Conservation (phyloP, 495 filamentous ascomycete genomes). For the Penicillium pulvis region DNA sequence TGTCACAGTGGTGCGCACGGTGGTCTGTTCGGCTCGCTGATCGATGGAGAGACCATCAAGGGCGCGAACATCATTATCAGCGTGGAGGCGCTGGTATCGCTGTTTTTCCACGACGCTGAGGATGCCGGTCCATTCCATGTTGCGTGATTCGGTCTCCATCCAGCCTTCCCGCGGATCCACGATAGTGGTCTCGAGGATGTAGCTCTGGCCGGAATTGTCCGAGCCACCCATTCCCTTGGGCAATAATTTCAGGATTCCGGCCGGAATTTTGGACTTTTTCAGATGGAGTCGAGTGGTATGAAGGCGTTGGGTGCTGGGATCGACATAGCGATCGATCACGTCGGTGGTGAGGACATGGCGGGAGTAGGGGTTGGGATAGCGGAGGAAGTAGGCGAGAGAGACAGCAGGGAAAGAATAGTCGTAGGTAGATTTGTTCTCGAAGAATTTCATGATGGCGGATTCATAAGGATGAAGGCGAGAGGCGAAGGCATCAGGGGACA, state of each 20-base stretch:
- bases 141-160: constrained; percentile 82
- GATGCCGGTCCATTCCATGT: constrained; percentile 89
- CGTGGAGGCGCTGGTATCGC: constrained; percentile 58
- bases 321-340: constrained; percentile 85
- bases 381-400: constrained; percentile 97
- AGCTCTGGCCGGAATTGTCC: constrained; percentile 73
- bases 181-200: constrained; percentile 87
- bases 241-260: constrained; percentile 78
- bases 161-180: constrained; percentile 89
- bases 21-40: constrained; percentile 63
- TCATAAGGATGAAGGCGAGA: background rate
- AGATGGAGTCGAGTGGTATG: constrained; percentile 89
- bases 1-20: constrained; percentile 80
- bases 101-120: constrained; percentile 91
- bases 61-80: constrained; percentile 22
- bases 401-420: constrained; percentile 90
- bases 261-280: constrained; percentile 88
- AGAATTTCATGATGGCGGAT: constrained; percentile 74
- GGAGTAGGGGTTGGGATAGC: constrained; percentile 96
- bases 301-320: constrained; percentile 75
- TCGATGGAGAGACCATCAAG: constrained; percentile 37
- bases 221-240: constrained; percentile 74
- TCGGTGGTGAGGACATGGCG: constrained; percentile 95
- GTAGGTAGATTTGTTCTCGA: constrained; percentile 86
- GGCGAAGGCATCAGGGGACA: constrained; percentile 3